These are phyloP conservation scores for Dothistroma pini DNA, from an alignment of 2,329 filamentous ascomycete genomes.

Conservation along the genomic window DNA sequence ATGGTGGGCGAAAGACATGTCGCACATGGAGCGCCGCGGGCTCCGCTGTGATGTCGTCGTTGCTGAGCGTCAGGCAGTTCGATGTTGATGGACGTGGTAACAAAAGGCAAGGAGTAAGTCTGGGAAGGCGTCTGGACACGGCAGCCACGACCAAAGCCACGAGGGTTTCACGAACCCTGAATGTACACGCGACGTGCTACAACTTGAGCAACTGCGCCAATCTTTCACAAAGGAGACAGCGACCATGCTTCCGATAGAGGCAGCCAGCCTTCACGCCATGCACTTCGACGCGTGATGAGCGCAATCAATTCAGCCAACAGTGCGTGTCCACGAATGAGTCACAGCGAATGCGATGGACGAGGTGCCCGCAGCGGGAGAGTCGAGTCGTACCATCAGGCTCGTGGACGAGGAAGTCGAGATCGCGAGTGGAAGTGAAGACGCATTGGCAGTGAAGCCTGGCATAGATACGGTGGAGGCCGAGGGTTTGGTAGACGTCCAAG, in stretches of 20 bases:
- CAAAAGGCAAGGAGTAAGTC: neutral
- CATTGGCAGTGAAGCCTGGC: conserved; percentile 7
- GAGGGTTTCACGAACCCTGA: neutral
- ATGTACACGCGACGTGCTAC: neutral
- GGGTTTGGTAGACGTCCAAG: conserved; percentile 16
- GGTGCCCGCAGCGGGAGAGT: conserved; percentile 35
- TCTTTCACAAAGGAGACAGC: neutral
- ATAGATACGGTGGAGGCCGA: conserved; percentile 19
- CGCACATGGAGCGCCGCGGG: no score
- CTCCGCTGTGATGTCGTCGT: no score
- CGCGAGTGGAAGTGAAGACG: conserved; percentile 9
- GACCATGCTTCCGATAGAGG: neutral
- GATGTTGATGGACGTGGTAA: neutral
- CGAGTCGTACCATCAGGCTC: conserved; percentile 31
- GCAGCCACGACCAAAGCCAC: neutral
- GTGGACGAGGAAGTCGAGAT: conserved; percentile 24
- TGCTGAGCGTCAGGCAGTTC: no score
- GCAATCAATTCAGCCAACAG: neutral
- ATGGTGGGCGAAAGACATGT: no score
- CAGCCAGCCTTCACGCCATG: neutral
- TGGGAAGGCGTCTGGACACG: neutral
- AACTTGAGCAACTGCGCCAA: neutral
- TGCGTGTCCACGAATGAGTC: neutral
- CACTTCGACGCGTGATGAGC: neutral
- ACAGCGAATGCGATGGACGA: conserved; percentile 33